Evolutionary conservation across 2,329 filamentous ascomycete genomes (phyloP).

Genomic region (Stemphylium beticola): DNA sequence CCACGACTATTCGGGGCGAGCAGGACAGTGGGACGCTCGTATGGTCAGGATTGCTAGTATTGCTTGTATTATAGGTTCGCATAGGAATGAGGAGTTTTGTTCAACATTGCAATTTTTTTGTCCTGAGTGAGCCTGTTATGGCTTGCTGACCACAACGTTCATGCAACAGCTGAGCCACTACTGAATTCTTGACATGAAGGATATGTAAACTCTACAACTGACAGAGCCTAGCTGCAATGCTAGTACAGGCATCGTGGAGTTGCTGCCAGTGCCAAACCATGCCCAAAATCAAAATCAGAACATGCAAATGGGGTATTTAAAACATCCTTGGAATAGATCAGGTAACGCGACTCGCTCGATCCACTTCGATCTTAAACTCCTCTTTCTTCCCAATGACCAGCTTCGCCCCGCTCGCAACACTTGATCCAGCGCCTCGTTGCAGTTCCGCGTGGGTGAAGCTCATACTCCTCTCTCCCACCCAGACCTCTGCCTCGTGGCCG

Average conservation of each 20-base stretch:
- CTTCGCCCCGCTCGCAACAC: conserved; percentile 17
- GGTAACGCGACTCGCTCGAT: conserved; percentile 23
- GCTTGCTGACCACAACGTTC: too few relatives aligned
- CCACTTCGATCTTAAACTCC: conserved; percentile 39
- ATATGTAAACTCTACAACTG: background rate
- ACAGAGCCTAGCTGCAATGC: background rate
- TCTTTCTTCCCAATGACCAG: conserved; percentile 41
- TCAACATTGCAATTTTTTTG: background rate
- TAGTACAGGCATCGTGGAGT: background rate
- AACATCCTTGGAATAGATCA: background rate
- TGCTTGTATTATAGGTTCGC: conserved; percentile 43
- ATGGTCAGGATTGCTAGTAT: conserved; percentile 23
- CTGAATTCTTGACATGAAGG: background rate
- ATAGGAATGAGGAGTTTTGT: conserved; percentile 31
- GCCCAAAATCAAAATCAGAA: background rate
- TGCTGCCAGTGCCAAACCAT: background rate
- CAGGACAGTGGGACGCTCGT: conserved; percentile 6
- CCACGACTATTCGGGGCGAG: conserved; percentile 17
- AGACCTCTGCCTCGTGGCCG: conserved; percentile 30
- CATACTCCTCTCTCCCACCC: conserved; percentile 25
- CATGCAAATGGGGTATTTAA: conserved; percentile 10
- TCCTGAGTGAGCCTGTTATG: background rate
- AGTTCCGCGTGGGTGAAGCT: conserved; percentile 26
- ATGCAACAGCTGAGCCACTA: too few relatives aligned
- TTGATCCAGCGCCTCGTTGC: background rate